Base-by-base conservation (phyloP, 352 stramenopile genomes). In the Pilasporangium apinafurcum region DNA sequence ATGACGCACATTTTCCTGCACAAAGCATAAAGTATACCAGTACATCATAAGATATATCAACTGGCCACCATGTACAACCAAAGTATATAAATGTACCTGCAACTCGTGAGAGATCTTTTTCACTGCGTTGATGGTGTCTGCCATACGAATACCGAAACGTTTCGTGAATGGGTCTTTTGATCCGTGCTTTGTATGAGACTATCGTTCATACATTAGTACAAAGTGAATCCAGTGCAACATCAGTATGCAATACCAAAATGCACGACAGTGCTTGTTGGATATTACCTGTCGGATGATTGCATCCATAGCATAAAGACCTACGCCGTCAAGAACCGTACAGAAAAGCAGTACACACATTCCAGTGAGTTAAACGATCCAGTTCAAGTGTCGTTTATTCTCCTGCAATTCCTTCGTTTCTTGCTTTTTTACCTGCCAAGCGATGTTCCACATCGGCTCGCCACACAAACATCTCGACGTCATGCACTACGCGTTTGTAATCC, bases 401-500 rank as follows among this genome's bases (percentile, higher is more conserved):
- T 41, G 7, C n/a, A 13, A 20, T 14, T 29, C 29, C 33, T 26
- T 44, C 38, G 10, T 32, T 2, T 12, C 30, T 26, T 25, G 9
- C 4, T 14, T 27, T 20, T 45, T 37, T 36, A 90, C 78, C 78
- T 65, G 69, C 80, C 25, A 93, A 59, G 32, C 78, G 76, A 46
- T 91, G 76, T 50, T 93, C 77, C n/a, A 75, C 56, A 25, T 92
- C 77, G 0, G 75, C 66, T 37, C 88, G 89, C 81, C 81, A 93
- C 33, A 93, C 30, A 56, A 91, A 87, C 25, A 80, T 58, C 61
- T 93, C 81, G 7, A 93, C 76, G 28, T 90, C 81, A 27, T 93
- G 78, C 44, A 93, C 81, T 33, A 93, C 81, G 42, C 83, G 78
- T 51, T 93, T 93, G 56, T 93, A 93, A 46, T 82, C 78, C 78